Conservation (phyloP, 164 flowering plant species). For the Dillenia suffruticosa region DNA sequence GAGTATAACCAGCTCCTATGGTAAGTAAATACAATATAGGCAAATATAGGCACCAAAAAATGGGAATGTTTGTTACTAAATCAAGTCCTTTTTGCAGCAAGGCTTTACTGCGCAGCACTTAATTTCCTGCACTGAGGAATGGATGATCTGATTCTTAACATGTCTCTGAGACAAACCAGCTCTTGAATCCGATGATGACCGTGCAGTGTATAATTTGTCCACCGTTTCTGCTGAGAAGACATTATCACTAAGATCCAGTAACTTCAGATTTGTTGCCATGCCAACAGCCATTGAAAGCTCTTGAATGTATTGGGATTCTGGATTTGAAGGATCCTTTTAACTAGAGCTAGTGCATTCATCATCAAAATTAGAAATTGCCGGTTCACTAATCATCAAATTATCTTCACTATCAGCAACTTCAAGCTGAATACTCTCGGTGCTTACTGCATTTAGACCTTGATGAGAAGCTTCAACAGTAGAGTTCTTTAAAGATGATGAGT, state of each 20-base stretch:
- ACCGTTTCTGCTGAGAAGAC: slow-evolving; percentile 47
- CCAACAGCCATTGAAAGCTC: slow-evolving; percentile 59
- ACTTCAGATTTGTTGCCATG: slow-evolving; percentile 41
- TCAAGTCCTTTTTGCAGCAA: slow-evolving; percentile 65
- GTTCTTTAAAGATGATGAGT: slow-evolving; percentile 10
- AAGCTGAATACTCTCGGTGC: slow-evolving; percentile 35
- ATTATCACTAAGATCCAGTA: slow-evolving; percentile 69
- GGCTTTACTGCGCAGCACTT: slow-evolving; percentile 55
- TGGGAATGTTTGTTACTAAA: background rate
- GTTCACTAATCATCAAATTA: slow-evolving; percentile 19
- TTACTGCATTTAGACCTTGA: slow-evolving; percentile 16
- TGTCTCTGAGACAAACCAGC: slow-evolving; percentile 36
- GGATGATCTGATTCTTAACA: slow-evolving; percentile 38
- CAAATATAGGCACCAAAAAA: no score
- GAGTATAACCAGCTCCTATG: no score
- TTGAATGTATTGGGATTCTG: slow-evolving; percentile 29
- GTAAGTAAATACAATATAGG: no score
- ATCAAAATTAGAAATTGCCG: slow-evolving; percentile 32
- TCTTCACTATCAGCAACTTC: slow-evolving; percentile 95
- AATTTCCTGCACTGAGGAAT: slow-evolving; percentile 43
- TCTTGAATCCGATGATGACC: slow-evolving; percentile 47
- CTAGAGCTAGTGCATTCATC: slow-evolving; percentile 40
- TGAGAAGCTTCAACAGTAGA: slow-evolving; percentile 14
- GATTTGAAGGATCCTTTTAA: slow-evolving; percentile 16
- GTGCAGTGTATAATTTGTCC: slow-evolving; percentile 50